These are phyloP conservation scores for Skeletonema costatum DNA, from an alignment of 108 stramenopile species.

Conservation along the genomic window DNA sequence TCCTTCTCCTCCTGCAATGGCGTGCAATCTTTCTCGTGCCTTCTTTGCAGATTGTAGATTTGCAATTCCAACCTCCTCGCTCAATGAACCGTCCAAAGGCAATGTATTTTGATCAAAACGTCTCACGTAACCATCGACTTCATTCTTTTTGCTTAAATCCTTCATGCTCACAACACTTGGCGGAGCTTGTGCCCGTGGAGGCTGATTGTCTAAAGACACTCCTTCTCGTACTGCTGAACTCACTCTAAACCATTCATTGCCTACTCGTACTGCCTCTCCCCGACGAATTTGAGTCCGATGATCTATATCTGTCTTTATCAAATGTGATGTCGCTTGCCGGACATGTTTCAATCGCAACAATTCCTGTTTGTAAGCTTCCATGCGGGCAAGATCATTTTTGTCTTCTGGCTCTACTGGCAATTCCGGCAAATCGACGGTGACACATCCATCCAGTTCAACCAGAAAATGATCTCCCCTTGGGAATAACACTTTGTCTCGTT, in stretches of 20 bases:
- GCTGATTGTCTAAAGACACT: conserved; percentile 65
- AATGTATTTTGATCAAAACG: conserved; percentile 55
- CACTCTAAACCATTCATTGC: conserved; percentile 85
- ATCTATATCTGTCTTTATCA: conserved; percentile 71
- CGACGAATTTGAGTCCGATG: conserved; percentile 72
- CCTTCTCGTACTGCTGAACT: conserved; percentile 72
- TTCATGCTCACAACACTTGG: conserved; percentile 62
- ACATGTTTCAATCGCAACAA: not conserved
- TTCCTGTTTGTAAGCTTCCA: not conserved
- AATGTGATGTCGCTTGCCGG: conserved; percentile 19
- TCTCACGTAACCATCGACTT: conserved; percentile 81
- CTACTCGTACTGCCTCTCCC: conserved; percentile 81
- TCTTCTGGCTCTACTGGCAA: not conserved
- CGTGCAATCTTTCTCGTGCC: conserved; percentile 70
- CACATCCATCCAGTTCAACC: conserved; percentile 84
- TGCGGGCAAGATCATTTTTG: not conserved
- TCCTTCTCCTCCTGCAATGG: conserved; percentile 39
- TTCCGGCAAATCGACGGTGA: conserved; percentile 29
- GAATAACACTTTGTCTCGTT: conserved; percentile 76
- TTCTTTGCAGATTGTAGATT: conserved; percentile 66
- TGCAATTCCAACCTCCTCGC: conserved; percentile 30
- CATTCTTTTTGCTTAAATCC: conserved; percentile 76
- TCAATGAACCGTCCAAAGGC: conserved; percentile 68
- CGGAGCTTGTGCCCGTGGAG: conserved; percentile 78
- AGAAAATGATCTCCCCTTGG: conserved; percentile 81